Conservation (phyloP, 2,329 filamentous ascomycete genomes). For the Epichloe sp. region DNA sequence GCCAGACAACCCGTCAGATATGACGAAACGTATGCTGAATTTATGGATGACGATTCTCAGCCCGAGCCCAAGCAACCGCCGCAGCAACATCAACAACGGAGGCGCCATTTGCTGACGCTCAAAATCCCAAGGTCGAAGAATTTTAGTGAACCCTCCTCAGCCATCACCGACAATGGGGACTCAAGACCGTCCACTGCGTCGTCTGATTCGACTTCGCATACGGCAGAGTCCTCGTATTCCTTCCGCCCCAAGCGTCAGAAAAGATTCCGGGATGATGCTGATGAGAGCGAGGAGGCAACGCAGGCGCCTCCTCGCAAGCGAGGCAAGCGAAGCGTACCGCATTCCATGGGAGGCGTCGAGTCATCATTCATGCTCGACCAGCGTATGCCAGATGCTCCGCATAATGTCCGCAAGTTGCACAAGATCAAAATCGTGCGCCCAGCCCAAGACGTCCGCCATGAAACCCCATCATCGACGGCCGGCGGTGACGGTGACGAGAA, state of each 20-base stretch:
- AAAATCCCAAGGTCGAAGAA: slow-evolving; percentile 30
- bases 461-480: slow-evolving; percentile 14
- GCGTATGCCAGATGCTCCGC: slow-evolving; percentile 11
- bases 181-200: slow-evolving; percentile 39
- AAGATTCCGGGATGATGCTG: slow-evolving; percentile 37
- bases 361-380: slow-evolving; percentile 8
- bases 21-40: slow-evolving; percentile 5
- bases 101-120: slow-evolving; percentile 21
- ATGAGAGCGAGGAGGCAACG: slow-evolving; percentile 24
- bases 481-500: slow-evolving; percentile 25
- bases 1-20: slow-evolving; percentile 5
- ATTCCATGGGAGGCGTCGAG: slow-evolving; percentile 5
- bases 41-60: slow-evolving; percentile 10
- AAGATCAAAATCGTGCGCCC: slow-evolving; percentile 27
- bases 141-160: slow-evolving; percentile 23
- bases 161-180: slow-evolving; percentile 29
- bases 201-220: slow-evolving; percentile 36
- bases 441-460: slow-evolving; percentile 15
- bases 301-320: slow-evolving; percentile 27
- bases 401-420: slow-evolving; percentile 19
- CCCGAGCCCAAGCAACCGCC: slow-evolving; percentile 12
- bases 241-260: slow-evolving; percentile 42
- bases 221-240: slow-evolving; percentile 37
- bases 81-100: slow-evolving; percentile 6
- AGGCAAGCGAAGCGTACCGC: slow-evolving; percentile 16